Conservation (phyloP, 2,329 filamentous ascomycete genomes). For the Ascochyta lentis region DNA sequence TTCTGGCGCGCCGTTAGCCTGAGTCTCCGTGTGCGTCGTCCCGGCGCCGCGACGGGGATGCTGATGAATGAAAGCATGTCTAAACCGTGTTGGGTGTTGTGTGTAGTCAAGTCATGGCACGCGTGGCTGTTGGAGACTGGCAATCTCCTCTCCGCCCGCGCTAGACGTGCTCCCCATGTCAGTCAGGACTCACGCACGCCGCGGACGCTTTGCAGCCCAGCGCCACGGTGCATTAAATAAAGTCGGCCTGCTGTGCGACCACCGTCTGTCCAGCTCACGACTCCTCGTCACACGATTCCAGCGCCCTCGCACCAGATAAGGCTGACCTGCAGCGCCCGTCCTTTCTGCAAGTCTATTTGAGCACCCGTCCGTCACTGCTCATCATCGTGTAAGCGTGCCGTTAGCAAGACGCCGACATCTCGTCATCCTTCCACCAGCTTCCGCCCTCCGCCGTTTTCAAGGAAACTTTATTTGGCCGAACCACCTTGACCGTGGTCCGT, state of each 20-base stretch:
- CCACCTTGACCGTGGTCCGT: conserved; percentile 24
- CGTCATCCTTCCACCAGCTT: conserved; percentile 28
- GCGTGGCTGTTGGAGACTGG: conserved; percentile 17
- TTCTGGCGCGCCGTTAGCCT: conserved; percentile 35
- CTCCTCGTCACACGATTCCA: conserved; percentile 21
- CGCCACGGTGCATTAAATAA: conserved; percentile 40
- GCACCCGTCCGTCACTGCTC: neutral
- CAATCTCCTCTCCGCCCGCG: conserved; percentile 30
- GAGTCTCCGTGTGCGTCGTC: conserved; percentile 40
- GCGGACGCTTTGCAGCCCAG: conserved; percentile 37
- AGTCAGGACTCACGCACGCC: neutral
- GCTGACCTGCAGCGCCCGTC: conserved; percentile 29
- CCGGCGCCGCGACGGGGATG: conserved; percentile 40
- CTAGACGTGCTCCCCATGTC: conserved; percentile 32
- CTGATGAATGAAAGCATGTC: conserved; percentile 28
- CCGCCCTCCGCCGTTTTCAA: conserved; percentile 22
- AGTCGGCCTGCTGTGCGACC: conserved; percentile 27
- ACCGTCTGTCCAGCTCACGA: conserved; percentile 18
- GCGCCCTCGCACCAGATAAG: conserved; percentile 26
- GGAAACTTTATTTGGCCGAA: conserved; percentile 15
- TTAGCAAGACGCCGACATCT: conserved; percentile 27
- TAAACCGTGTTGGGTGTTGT: conserved; percentile 24
- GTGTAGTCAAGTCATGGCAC: conserved; percentile 15
- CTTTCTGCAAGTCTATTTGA: conserved; percentile 9
- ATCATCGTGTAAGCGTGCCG: conserved; percentile 25